These are phyloP conservation scores for Xenoacremonium recifei DNA, from an alignment of 2,329 filamentous ascomycete species.

Conservation along the genomic window DNA sequence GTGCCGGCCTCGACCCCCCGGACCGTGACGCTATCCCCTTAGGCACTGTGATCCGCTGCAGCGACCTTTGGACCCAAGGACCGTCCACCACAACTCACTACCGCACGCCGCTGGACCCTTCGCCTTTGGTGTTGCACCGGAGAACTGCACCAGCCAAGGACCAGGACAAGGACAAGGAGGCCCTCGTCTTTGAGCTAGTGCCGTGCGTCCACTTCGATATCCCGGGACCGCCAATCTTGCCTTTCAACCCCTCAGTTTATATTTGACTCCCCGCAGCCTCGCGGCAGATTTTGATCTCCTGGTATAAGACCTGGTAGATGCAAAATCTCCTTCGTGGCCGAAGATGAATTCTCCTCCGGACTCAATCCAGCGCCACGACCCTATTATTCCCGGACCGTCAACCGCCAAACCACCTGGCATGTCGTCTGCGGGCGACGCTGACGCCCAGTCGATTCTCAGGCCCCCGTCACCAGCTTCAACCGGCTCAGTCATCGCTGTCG, in stretches of 20 bases:
- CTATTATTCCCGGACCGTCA: conserved; percentile 2
- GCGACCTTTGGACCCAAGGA: conserved; percentile 3
- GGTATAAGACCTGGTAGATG: conserved; percentile 5
- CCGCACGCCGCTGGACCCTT: no score
- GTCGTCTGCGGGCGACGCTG: conserved; percentile 1
- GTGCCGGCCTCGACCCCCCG: not conserved
- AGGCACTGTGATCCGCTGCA: conserved; percentile 8
- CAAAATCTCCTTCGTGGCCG: conserved; percentile 5
- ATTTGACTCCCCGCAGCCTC: not conserved
- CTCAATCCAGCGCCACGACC: conserved; percentile 12
- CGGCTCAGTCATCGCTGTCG: conserved; percentile 30
- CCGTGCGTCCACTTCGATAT: no score
- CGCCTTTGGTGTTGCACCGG: no score
- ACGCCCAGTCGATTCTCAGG: conserved; percentile 5
- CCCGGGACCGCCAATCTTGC: no score
- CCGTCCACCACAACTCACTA: no score
- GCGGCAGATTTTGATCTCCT: no score
- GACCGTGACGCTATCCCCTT: conserved; percentile 13
- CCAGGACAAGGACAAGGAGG: not conserved
- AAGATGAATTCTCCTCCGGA: conserved; percentile 25
- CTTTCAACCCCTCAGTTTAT: no score
- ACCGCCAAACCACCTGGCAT: conserved; percentile 1
- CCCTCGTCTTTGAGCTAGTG: no score
- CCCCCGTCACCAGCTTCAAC: conserved; percentile 28
- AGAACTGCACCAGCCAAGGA: not conserved